Evolutionary conservation across 225 moss, liverwort and hornwort species (phyloP).

Genomic region (Marchantia polymorpha): DNA sequence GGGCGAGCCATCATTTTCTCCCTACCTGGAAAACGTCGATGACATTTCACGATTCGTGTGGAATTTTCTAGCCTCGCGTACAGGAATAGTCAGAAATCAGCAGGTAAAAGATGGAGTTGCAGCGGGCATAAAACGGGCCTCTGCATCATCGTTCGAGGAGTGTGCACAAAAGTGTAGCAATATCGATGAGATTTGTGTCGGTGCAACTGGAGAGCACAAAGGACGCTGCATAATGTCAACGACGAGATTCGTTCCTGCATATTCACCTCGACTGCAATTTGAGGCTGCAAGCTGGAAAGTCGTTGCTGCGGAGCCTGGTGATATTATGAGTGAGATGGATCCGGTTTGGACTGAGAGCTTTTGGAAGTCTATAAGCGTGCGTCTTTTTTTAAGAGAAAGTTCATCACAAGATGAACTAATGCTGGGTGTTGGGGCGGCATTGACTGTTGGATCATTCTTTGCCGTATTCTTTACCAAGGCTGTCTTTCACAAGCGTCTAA

Average conservation of each 20-base stretch:
- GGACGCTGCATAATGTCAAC: slow-evolving; percentile 72
- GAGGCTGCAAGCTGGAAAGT: slow-evolving; percentile 60
- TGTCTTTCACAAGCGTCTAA: slow-evolving; percentile 71
- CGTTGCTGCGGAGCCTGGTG: slow-evolving; percentile 58
- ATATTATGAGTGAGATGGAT: slow-evolving; percentile 79
- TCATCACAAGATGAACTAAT: slow-evolving; percentile 60
- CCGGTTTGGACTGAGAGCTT: slow-evolving; percentile 95
- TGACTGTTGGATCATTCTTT: slow-evolving; percentile 58
- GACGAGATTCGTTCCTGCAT: slow-evolving; percentile 89
- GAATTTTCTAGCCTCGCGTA: slow-evolving; percentile 94
- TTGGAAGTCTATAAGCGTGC: slow-evolving; percentile 67
- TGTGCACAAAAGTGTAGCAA: slow-evolving; percentile 62
- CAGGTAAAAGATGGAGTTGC: background rate
- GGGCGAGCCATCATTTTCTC: slow-evolving; percentile 58
- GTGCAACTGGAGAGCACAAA: slow-evolving; percentile 55
- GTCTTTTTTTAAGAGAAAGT: slow-evolving; percentile 67
- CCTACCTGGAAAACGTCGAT: slow-evolving; percentile 52
- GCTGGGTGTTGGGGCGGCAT: slow-evolving; percentile 54
- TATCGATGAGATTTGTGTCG: slow-evolving; percentile 77
- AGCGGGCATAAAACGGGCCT: background rate
- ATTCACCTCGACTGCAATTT: slow-evolving; percentile 76
- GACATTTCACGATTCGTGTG: slow-evolving; percentile 86
- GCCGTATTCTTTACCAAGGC: slow-evolving; percentile 48
- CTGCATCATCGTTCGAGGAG: slow-evolving; percentile 39
- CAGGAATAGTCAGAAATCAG: slow-evolving; percentile 31